A percentile compares a stretch with the other conserved stretches of the same genome.
Conservation (phyloP, 1,284 basidiomycete genomes). For the Coniferiporia sulphurascens region DNA sequence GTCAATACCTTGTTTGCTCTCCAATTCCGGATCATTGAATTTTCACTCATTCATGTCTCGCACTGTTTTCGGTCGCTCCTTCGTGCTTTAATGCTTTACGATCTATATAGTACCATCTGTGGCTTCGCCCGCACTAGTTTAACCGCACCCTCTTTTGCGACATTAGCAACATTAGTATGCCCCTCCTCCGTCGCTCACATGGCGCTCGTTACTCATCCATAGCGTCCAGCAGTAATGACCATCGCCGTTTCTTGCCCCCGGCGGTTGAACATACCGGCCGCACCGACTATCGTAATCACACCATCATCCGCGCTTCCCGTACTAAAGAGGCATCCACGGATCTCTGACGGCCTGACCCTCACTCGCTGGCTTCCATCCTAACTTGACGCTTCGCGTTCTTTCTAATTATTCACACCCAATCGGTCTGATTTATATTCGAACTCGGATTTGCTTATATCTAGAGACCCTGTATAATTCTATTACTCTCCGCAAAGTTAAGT, state of each 20-base stretch:
- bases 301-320: neutral
- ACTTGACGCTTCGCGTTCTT: conserved; percentile 3
- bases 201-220: neutral
- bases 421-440: neutral
- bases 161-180: neutral
- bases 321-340: conserved; percentile 3
- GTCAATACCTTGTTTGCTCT: neutral
- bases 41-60: neutral
- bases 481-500: conserved; percentile 3
- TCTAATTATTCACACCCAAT: conserved; percentile 5
- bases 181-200: neutral
- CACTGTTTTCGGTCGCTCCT: neutral
- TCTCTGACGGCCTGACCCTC: neutral
- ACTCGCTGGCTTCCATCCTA: conserved; percentile 3
- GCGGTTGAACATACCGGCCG: neutral
- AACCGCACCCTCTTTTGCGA: neutral
- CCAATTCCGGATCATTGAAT: neutral
- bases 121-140: neutral
- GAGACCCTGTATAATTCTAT: conserved; percentile 1
- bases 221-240: too few relatives aligned
- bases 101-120: neutral
- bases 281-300: neutral
- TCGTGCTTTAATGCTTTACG: neutral
- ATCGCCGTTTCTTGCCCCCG: neutral
- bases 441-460: neutral